phyloP scores from a whole-genome alignment of 169 alveolate genomes.

The Neospora caninum region DNA sequence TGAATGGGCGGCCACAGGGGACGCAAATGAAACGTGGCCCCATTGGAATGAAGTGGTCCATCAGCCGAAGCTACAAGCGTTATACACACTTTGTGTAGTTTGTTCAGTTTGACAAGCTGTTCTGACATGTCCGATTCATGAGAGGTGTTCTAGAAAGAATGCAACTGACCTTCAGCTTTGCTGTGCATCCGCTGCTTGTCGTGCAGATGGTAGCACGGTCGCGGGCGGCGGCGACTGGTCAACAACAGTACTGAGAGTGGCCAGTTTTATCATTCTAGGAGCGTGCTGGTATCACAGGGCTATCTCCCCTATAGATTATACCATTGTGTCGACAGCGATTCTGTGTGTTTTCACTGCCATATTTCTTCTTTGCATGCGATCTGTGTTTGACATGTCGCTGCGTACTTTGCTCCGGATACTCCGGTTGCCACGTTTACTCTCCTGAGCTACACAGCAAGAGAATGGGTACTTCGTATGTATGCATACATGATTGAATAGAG shows the following conservation, averaged over 20 bases:
- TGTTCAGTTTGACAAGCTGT: no score
- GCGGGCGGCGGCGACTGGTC: slow-evolving; percentile 5
- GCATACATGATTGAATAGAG: no score
- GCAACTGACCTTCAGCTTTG: no score
- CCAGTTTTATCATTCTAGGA: background rate
- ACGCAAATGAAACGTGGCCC: no score
- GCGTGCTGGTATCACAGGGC: slow-evolving; percentile 48
- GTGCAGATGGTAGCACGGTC: background rate
- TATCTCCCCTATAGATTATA: background rate
- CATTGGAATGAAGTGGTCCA: no score
- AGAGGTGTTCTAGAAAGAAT: no score
- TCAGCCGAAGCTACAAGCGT: no score
- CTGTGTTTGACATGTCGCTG: background rate
- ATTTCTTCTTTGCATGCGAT: background rate
- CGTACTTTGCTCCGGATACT: background rate
- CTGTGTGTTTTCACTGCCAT: slow-evolving; percentile 7
- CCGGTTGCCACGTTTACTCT: background rate
- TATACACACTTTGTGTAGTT: no score
- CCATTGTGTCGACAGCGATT: slow-evolving; percentile 2
- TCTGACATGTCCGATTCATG: no score
- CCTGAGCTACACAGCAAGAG: no score
- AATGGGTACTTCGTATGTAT: no score
- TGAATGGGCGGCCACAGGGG: no score
- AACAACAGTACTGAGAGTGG: background rate
- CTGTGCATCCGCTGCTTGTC: background rate